A percentile compares a stretch with the other conserved stretches of the same genome.
Evolutionary conservation across 2,329 filamentous ascomycete genomes (phyloP).

Genomic region (Penicillium sp.): DNA sequence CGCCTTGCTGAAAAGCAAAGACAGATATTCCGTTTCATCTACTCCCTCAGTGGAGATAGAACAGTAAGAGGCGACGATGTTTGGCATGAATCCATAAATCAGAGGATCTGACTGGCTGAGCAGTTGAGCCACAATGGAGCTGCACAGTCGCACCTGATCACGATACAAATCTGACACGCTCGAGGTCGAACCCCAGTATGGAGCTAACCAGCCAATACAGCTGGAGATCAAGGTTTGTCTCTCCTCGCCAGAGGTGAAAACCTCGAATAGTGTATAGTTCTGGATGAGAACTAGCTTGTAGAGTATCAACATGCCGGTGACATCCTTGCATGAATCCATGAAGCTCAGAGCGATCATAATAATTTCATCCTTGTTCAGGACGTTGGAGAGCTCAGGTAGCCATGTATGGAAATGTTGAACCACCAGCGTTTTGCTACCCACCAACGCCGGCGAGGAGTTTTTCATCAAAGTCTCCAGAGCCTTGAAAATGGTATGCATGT

Average conservation of each 20-base stretch:
- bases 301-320: constrained; percentile 85
- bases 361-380: constrained; percentile 79
- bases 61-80: constrained; percentile 85
- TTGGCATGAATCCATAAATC: constrained; percentile 84
- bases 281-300: constrained; percentile 92
- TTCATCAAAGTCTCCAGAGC: constrained; percentile 87
- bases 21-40: constrained; percentile 61
- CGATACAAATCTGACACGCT: constrained; percentile 81
- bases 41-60: constrained; percentile 68
- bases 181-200: constrained; percentile 81
- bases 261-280: constrained; percentile 77
- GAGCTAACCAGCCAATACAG: constrained; percentile 85
- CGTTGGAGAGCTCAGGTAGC: constrained; percentile 82
- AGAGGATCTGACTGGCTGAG: constrained; percentile 74
- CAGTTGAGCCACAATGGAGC: constrained; percentile 86
- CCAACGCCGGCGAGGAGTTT: constrained; percentile 76
- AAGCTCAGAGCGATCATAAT: constrained; percentile 89
- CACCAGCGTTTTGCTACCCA: constrained; percentile 90
- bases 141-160: constrained; percentile 89
- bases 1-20: constrained; percentile 80
- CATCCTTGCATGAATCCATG: constrained; percentile 81
- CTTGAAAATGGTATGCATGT: constrained; percentile 84
- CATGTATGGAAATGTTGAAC: constrained; percentile 97
- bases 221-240: constrained; percentile 71
- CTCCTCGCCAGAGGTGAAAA: constrained; percentile 78